Conservation (phyloP, 78 protist genomes). For the Cavenderia fasciculata region DNA sequence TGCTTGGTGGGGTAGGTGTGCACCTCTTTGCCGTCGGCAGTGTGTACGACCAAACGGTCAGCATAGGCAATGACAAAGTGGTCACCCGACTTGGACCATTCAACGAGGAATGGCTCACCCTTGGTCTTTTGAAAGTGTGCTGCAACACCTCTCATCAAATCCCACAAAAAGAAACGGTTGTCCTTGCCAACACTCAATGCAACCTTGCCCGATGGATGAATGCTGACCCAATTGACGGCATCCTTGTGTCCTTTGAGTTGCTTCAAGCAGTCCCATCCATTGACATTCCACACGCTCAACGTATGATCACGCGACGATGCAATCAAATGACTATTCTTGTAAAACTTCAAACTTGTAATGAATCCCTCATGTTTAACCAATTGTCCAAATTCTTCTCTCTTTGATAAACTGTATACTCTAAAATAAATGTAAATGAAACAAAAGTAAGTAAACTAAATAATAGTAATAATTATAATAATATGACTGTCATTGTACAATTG, state of each 20-base stretch:
- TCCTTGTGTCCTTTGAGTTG: constrained; percentile 55
- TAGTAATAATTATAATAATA: not conserved
- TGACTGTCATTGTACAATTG: not conserved
- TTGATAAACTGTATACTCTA: constrained; percentile 16
- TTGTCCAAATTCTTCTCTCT: constrained; percentile 28
- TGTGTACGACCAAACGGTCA: constrained; percentile 1
- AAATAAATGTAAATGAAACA: not conserved
- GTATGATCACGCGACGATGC: constrained; percentile 65
- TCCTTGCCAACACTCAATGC: constrained; percentile 61
- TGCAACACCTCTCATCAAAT: constrained; percentile 27
- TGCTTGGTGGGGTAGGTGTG: not conserved
- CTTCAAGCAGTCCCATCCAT: constrained; percentile 73
- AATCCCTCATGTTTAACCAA: constrained; percentile 50
- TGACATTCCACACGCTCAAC: constrained; percentile 57
- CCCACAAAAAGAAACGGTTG: constrained; percentile 65
- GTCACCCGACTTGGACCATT: constrained; percentile 68
- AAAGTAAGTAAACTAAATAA: not conserved
- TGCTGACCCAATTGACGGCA: constrained; percentile 17
- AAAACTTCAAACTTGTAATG: constrained; percentile 32
- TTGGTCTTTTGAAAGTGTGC: constrained; percentile 28
- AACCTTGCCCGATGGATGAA: constrained; percentile 72
- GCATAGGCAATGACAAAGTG: constrained; percentile 5
- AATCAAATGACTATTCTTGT: constrained; percentile 33
- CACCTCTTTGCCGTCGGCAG: constrained; percentile 1
- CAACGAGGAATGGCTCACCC: constrained; percentile 19